phyloP scores from a whole-genome alignment of 192 early-diverging fungal species.

The Entophlyctis luteolus region DNA sequence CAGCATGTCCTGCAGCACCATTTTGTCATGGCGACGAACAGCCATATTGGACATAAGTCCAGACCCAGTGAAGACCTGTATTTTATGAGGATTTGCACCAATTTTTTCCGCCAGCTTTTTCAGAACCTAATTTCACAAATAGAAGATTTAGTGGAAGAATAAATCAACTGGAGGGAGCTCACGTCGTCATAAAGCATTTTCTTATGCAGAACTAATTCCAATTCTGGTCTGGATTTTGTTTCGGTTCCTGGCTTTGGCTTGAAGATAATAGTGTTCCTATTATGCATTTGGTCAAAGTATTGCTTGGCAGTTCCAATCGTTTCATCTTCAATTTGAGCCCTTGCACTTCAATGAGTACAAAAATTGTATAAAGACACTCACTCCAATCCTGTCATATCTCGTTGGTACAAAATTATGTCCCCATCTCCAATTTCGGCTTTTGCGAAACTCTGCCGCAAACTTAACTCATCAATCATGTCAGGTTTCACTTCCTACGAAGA shows the following conservation, averaged over 20 bases:
- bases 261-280: constrained; percentile 70
- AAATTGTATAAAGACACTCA: neutral
- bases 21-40: constrained; percentile 44
- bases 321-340: constrained; percentile 41
- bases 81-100: constrained; percentile 61
- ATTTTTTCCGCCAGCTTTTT: constrained; percentile 58
- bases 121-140: constrained; percentile 51
- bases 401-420: constrained; percentile 88
- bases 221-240: constrained; percentile 34
- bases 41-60: constrained; percentile 25
- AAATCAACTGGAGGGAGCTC: neutral
- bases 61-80: constrained; percentile 63
- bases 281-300: constrained; percentile 75
- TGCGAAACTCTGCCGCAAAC: constrained; percentile 58
- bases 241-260: constrained; percentile 44
- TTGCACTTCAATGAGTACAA: neutral
- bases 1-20: constrained; percentile 59
- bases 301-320: constrained; percentile 49
- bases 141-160: constrained; percentile 18
- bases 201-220: constrained; percentile 57
- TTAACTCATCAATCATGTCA: constrained; percentile 78
- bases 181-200: constrained; percentile 64
- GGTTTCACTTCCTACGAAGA: constrained; percentile 98
- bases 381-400: constrained; percentile 35
- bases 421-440: constrained; percentile 85